Base-by-base conservation (phyloP, 1,284 basidiomycete species). In the Agroathelia rolfsii region DNA sequence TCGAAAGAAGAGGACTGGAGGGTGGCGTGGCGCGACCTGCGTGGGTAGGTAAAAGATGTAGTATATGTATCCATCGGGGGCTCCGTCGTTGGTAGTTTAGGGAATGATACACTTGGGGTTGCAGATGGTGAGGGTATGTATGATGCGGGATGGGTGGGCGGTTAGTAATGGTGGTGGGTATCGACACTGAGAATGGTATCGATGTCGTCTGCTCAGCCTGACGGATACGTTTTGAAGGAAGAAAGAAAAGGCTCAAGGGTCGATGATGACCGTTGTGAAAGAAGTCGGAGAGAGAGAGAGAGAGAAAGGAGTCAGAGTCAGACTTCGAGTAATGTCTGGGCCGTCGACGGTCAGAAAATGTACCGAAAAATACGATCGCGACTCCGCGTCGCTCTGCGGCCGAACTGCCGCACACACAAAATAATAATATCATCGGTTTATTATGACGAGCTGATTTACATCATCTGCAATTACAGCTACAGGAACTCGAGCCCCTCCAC, bases 1-100 rank as follows among this genome's bases (percentile, higher is more conserved):
- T n/a, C n/a, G n/a, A n/a, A n/a, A n/a, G n/a, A n/a, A n/a, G n/a
- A n/a, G n/a, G n/a, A n/a, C n/a, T n/a, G 39, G 54, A 30, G 43
- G 53, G 39, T 41, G 53, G 41, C 50, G 58, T 73, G 69, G 52
- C 75, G 76, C 54, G 76, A 68, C 53, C 76, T 66, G 63, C 82
- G 80, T 47, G 85, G 85, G 62, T 85, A 81, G 49, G 77, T 80
- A 67, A 89, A 88, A 52, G 88, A 86, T 46, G 86, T 87, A 35
- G 88, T 86, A 72, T 92, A 93, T 53, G 90, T 76, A 56, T 93
- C 89, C 89, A 92, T 90, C n/a, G n/a, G 52, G 51, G 60, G 44
- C 34, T 39, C 40, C 23, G 24, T 20, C 33, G 37, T 32, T 36
- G 35, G 36, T 38, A 35, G 35, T 34, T 40, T 34, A 16, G 31